A percentile compares a stretch with the other conserved stretches of the same genome.
These are phyloP conservation scores for Argentina anserina DNA, from an alignment of 306 rosid species.

Conservation along the genomic window DNA sequence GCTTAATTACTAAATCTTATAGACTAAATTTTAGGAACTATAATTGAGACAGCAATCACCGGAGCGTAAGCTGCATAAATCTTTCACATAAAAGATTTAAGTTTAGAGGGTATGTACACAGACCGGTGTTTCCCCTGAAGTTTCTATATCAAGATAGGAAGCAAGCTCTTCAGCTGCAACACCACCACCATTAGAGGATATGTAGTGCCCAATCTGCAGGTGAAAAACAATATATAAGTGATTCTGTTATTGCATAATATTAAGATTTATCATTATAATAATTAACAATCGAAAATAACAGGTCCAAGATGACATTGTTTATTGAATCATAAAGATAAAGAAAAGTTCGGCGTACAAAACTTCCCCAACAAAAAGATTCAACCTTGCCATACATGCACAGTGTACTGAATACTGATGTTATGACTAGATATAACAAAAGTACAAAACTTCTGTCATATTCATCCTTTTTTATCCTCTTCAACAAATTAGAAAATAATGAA, in stretches of 20 bases:
- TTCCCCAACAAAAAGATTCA: not conserved
- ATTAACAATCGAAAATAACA: not conserved
- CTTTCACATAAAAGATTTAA: not conserved
- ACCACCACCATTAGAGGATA: conserved; percentile 89
- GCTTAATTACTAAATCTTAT: not conserved
- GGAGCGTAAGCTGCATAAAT: not conserved
- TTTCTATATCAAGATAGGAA: conserved; percentile 76
- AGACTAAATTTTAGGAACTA: not conserved
- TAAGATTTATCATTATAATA: not conserved
- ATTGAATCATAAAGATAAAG: not conserved
- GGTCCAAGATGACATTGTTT: not conserved
- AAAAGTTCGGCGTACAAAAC: not conserved
- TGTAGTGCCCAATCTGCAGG: conserved; percentile 88
- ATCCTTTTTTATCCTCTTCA: too few species aligned
- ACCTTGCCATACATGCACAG: not conserved
- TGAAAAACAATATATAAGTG: conserved; percentile 7
- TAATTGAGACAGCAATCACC: not conserved
- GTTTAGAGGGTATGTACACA: too few species aligned
- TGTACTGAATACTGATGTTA: not conserved
- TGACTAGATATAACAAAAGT: not conserved
- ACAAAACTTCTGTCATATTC: not conserved
- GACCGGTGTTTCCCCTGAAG: conserved; percentile 42
- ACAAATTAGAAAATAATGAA: not conserved
- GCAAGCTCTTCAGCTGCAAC: conserved; percentile 96
- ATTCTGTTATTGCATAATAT: not conserved